Base-by-base conservation (phyloP, 306 rosid species). In the Cucumis melo region DNA sequence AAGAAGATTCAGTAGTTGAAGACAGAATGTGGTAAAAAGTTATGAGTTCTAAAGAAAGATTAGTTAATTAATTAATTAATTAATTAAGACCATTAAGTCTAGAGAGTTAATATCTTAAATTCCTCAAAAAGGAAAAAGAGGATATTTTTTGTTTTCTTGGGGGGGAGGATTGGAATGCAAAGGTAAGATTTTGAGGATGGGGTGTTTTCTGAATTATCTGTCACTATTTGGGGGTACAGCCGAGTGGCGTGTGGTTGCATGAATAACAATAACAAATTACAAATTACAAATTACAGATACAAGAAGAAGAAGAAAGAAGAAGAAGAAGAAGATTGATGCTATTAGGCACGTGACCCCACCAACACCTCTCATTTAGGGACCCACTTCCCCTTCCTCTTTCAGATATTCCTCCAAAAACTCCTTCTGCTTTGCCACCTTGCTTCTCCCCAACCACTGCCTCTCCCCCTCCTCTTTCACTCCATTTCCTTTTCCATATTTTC, bases 241-340 rank as follows among this genome's bases (percentile, higher is more conserved):
- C 54, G 34, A 7, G 53, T 66, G 73, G 73, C 73, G 73, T 41
- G 73, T 66, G 73, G 73, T 66, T 66, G 54, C 73, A 66, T 66
- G 73, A 39, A 51, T 17, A 32, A 27, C 32, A 27, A 27, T 44
- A 44, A 64, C 50, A 38, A 32, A 32, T 46, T 3, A 64, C 50
- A 38, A 27, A 27, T 27, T 0, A 27, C 29, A 27, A 27, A 27
- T 27, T 27, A 27, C 29, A 27, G 7, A 6, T 15, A 32, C 5
- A 41, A 41, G 36, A 32, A 3, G 36, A 32, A 32, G 36, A 32
- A 32, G 36, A 32, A 41, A 41, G 36, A 32, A 32, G 36, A 32
- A 32, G 36, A 32, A 3, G 34, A 32, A 3, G 36, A 32, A 32
- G 53, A n/a, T 38, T 41, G 73, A 66, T 39, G 54, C 54, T 19